Conservation (phyloP, 306 rosid genomes). For the Cucurbita ficifolia region DNA sequence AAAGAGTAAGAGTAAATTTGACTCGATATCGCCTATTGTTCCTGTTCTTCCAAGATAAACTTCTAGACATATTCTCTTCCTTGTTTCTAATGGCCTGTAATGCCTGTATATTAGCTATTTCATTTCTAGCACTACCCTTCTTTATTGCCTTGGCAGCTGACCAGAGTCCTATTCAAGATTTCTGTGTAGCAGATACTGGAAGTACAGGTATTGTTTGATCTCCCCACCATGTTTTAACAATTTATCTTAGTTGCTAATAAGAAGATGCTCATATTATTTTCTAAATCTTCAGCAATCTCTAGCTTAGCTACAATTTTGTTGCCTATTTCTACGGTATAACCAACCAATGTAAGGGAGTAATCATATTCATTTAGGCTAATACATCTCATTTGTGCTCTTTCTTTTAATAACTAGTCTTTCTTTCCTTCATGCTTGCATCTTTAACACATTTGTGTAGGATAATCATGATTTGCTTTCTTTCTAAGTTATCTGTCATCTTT, state of each 20-base stretch:
- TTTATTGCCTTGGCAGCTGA: constrained; percentile 9
- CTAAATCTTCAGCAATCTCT: neutral
- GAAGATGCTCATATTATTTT: neutral
- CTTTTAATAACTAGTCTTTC: neutral
- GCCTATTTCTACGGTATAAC: neutral
- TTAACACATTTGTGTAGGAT: neutral
- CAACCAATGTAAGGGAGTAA: neutral
- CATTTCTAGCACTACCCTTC: neutral
- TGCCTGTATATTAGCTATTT: neutral
- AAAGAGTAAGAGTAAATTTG: neutral
- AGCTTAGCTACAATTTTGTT: neutral
- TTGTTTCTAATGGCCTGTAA: neutral
- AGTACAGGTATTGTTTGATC: constrained; percentile 14
- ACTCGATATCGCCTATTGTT: neutral
- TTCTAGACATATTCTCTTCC: neutral
- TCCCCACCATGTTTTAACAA: neutral
- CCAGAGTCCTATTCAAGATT: constrained; percentile 26
- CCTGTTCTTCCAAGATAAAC: neutral
- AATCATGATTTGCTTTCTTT: neutral
- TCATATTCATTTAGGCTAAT: neutral
- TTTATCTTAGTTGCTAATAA: neutral
- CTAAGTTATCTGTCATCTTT: neutral
- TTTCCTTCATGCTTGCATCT: neutral
- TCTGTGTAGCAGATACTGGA: constrained; percentile 25
- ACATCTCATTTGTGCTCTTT: neutral